Conservation (phyloP, 768 basidiomycete genomes). For the Collybia sordida region DNA sequence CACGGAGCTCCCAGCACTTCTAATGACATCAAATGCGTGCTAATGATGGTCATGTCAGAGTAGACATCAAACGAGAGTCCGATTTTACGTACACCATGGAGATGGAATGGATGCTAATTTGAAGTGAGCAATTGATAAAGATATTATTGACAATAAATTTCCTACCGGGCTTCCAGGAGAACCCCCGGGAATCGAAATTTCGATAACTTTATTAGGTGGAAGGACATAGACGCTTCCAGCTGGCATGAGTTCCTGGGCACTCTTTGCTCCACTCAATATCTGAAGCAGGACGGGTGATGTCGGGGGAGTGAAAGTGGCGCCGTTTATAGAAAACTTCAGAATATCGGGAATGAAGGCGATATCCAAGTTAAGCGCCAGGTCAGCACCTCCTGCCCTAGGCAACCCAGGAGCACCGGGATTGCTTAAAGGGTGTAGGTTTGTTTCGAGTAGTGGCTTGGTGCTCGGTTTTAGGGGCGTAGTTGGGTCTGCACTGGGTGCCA, state of each 20-base stretch:
- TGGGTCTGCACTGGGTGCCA: slow-evolving; percentile 29
- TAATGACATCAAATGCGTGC: slow-evolving; percentile 36
- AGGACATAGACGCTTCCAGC: slow-evolving; percentile 32
- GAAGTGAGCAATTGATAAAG: slow-evolving; percentile 2
- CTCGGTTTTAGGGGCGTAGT: slow-evolving; percentile 15
- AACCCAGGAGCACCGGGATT: slow-evolving; percentile 24
- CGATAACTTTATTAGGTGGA: slow-evolving; percentile 34
- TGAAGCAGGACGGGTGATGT: slow-evolving; percentile 38
- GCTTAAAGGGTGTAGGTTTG: slow-evolving; percentile 19
- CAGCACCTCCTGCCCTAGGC: slow-evolving; percentile 29
- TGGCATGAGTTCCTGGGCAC: slow-evolving; percentile 27
- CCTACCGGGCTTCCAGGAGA: slow-evolving; percentile 23
- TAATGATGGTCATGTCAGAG: slow-evolving; percentile 5
- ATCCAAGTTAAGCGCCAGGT: slow-evolving; percentile 22
- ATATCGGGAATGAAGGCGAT: slow-evolving; percentile 28
- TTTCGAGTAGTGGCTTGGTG: slow-evolving; percentile 25
- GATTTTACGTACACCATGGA: slow-evolving; percentile 30
- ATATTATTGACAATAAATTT: neutral
- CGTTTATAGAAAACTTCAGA: slow-evolving; percentile 29
- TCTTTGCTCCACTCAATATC: slow-evolving; percentile 33
- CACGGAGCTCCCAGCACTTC: slow-evolving; percentile 25
- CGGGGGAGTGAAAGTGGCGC: slow-evolving; percentile 23
- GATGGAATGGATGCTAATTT: slow-evolving; percentile 39
- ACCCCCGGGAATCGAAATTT: slow-evolving; percentile 31
- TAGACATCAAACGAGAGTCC: neutral